Percentiles rank a stretch among this genome's conserved stretches.
These are phyloP conservation scores for Penicillium longicatenatum DNA, from an alignment of 495 filamentous ascomycete species.

Conservation along the genomic window DNA sequence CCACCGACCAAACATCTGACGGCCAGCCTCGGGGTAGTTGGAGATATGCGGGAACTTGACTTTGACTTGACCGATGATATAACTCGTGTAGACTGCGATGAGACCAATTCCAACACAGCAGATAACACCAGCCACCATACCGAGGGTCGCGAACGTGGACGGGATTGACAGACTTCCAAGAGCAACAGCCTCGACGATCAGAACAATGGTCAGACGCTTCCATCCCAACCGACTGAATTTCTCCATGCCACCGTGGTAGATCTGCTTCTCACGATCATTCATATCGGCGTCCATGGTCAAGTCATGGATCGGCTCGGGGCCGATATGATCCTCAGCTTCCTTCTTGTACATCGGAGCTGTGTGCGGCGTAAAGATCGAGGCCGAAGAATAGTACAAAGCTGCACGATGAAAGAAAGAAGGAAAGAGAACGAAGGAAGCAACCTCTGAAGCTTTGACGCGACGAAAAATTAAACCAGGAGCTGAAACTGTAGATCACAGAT, in stretches of 20 bases:
- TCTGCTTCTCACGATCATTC: constrained; percentile 5
- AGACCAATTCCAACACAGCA: constrained; percentile 56
- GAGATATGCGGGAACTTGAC: constrained; percentile 59
- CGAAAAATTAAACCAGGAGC: neutral
- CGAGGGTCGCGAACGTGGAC: constrained; percentile 54
- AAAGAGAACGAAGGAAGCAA: neutral
- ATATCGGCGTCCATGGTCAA: neutral
- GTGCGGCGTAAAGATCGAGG: neutral
- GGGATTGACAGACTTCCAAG: constrained; percentile 60
- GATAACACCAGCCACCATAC: constrained; percentile 54
- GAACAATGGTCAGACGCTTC: constrained; percentile 31
- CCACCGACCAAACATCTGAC: constrained; percentile 41
- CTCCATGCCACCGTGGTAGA: constrained; percentile 9
- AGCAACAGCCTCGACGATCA: constrained; percentile 63
- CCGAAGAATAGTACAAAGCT: neutral
- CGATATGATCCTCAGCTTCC: neutral
- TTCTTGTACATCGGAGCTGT: neutral
- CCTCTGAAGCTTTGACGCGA: neutral
- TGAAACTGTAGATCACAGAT: neutral
- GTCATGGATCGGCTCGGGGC: neutral
- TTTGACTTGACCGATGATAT: constrained; percentile 68
- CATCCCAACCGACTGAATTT: constrained; percentile 29
- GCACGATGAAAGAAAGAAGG: neutral
- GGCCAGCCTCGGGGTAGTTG: constrained; percentile 63
- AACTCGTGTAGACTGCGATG: constrained; percentile 68